Evolutionary conservation across 148 eudicot genomes (phyloP).

Genomic region (Fagopyrum tataricum): DNA sequence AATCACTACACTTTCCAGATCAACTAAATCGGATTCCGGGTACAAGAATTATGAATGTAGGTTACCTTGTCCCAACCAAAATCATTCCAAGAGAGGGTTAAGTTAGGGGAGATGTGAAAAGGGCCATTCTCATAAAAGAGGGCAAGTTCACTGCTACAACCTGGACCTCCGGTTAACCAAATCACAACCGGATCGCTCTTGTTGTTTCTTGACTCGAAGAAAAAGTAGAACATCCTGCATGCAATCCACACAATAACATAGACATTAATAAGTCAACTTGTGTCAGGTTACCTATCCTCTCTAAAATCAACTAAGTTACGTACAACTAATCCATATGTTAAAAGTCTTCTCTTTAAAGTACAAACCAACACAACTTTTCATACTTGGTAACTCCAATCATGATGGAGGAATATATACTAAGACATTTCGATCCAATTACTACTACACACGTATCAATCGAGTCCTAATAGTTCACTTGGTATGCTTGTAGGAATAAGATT

Average conservation of each 20-base stretch:
- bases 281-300: slow-evolving; percentile 5
- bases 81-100: slow-evolving; percentile 76
- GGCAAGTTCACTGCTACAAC: slow-evolving; percentile 72
- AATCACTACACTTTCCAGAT: too few relatives aligned
- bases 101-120: slow-evolving; percentile 49
- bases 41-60: background rate
- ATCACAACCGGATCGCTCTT: slow-evolving; percentile 55
- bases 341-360: background rate
- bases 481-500: too few relatives aligned
- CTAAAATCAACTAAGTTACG: background rate
- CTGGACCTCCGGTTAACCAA: slow-evolving; percentile 83
- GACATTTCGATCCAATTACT: too few relatives aligned
- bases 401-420: too few relatives aligned
- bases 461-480: too few relatives aligned
- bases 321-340: background rate
- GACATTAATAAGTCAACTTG: background rate
- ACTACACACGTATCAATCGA: too few relatives aligned
- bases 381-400: background rate
- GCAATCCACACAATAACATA: background rate
- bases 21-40: too few relatives aligned
- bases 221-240: slow-evolving; percentile 79
- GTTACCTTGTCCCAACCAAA: slow-evolving; percentile 84
- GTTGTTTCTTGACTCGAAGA: slow-evolving; percentile 66
- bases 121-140: slow-evolving; percentile 88
- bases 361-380: background rate